Base-by-base conservation (phyloP, 345 rosid species). In the Combretum micranthum region DNA sequence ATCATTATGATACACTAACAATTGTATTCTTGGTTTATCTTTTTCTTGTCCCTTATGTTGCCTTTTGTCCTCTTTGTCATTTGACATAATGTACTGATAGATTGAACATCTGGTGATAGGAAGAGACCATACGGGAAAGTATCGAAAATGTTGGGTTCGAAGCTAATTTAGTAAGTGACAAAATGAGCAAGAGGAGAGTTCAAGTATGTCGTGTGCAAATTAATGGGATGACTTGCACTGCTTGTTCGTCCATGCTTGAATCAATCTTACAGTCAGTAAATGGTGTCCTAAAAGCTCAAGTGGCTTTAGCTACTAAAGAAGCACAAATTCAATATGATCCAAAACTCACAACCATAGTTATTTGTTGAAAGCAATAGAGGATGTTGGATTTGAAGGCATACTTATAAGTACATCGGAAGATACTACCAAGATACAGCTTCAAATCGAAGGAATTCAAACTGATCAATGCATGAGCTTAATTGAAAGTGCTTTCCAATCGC, bases 231-330 rank as follows among this genome's bases (percentile, higher is more conserved):
- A 81, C 90, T 16, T 84, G 97, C 70, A 76, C 93, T 26, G 70
- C 93, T 12, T 90, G 95, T 71, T 83, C 88, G 37, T 65, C 90
- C 43, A 77, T 93, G 17, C 69, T 83, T n/a, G 97, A 90, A 69
- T 58, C 78, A 56, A 84, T 75, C 59, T 54, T 90, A 62, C 83
- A 73, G 79, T 65, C 75, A 4, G 61, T 84, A 60, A 53, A 52
- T 46, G 97, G 95, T 14, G 93, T 90, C 10, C 75, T 55, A 20
- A 83, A 74, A 46, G 95, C 84, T 23, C 90, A 69, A 47, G 97
- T 87, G 2, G 95, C 95, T 15, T 77, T 90, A 45, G 95, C 92
- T 18, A 84, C 85, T 7, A 95, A 87, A 71, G 95, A 87, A 81
- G 97, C 90, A 7, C 81, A 87, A 46, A 62, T 84, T 59, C 80